phyloP scores from a whole-genome alignment of 2,329 filamentous ascomycete genomes.

The Alternaria hordeiaustralica region DNA sequence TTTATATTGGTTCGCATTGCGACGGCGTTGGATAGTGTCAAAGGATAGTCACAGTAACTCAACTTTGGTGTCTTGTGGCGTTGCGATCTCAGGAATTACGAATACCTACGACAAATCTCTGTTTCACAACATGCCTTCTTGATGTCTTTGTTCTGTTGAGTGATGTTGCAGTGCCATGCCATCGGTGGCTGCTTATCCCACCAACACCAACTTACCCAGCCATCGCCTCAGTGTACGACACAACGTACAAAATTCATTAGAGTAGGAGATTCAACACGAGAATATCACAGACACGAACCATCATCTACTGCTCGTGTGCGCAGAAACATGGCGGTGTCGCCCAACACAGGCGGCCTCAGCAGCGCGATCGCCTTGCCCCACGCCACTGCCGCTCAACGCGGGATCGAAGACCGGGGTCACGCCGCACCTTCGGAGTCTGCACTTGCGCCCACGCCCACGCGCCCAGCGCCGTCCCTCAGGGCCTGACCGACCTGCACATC shows the following conservation, averaged over 20 bases:
- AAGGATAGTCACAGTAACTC: not conserved
- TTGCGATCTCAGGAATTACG: not conserved
- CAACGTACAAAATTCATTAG: not conserved
- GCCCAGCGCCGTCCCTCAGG: not conserved
- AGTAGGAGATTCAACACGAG: not conserved
- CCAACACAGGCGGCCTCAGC: not conserved
- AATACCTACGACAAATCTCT: not conserved
- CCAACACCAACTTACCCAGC: not conserved
- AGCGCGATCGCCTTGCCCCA: not conserved
- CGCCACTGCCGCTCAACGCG: conserved; percentile 12
- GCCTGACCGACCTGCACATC: conserved; percentile 4
- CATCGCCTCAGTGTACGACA: not conserved
- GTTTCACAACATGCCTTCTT: not conserved
- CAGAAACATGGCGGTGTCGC: not conserved
- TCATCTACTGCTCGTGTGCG: not conserved
- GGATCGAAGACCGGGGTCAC: conserved; percentile 6
- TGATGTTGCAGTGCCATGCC: not conserved
- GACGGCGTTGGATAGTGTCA: conserved; percentile 10
- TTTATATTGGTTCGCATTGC: conserved; percentile 10
- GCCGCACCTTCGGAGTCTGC: not conserved
- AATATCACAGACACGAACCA: not conserved
- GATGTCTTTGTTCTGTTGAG: not conserved
- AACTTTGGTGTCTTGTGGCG: not conserved
- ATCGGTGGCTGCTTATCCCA: not conserved
- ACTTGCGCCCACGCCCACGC: not conserved